phyloP scores from a whole-genome alignment of 1,139 yeast genomes.

The Magnusiomyces suaveolens region DNA sequence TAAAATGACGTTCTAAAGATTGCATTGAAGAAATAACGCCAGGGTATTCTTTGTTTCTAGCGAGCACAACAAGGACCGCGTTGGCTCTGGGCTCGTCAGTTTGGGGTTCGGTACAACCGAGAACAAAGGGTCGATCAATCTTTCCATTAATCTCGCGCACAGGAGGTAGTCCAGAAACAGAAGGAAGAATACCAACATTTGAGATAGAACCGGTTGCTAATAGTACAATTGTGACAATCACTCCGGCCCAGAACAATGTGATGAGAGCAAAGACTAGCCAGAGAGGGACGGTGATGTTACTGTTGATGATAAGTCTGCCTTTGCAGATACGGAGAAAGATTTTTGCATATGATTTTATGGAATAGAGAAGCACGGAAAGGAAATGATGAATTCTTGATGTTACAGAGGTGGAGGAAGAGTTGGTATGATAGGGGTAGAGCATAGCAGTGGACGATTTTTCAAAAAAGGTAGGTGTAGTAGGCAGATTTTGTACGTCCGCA shows the following conservation, averaged over 20 bases:
- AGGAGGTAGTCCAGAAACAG: slow-evolving; percentile 8
- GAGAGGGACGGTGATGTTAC: slow-evolving; percentile 13
- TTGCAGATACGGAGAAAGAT: background rate
- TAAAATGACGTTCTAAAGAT: slow-evolving; percentile 74
- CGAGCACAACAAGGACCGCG: slow-evolving; percentile 77
- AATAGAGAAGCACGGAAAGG: background rate
- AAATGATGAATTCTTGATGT: background rate
- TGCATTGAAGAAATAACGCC: slow-evolving; percentile 62
- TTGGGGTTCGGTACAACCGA: slow-evolving; percentile 32
- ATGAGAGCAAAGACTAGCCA: slow-evolving; percentile 6
- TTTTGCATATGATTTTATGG: background rate
- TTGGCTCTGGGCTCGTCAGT: slow-evolving; percentile 40
- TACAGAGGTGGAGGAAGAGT: background rate
- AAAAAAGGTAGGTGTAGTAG: background rate
- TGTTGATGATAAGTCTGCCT: slow-evolving; percentile 10
- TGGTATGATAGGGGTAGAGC: background rate
- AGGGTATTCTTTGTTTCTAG: slow-evolving; percentile 62
- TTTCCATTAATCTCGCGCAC: slow-evolving; percentile 12
- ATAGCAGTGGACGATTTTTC: background rate
- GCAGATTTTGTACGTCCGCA: background rate
- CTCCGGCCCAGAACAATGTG: slow-evolving; percentile 2
- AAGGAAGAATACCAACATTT: slow-evolving; percentile 5
- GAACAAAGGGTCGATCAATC: slow-evolving; percentile 18
- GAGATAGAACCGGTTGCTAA: background rate
- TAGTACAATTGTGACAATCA: slow-evolving; percentile 1